Base-by-base conservation (phyloP, 148 eudicot genomes). In the Amaranthus hypochondriacus region DNA sequence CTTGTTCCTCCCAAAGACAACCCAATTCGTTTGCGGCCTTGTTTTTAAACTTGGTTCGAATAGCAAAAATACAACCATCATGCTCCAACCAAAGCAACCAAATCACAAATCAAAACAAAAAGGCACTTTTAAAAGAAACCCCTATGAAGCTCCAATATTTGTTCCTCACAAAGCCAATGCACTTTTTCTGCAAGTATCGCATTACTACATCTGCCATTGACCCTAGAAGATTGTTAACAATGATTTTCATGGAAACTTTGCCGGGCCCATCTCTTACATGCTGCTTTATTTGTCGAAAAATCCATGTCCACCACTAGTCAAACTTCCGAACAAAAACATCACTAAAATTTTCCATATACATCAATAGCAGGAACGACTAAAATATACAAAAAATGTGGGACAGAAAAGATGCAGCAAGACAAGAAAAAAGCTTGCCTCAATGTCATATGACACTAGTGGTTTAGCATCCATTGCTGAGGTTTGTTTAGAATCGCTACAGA, bases 391-490 rank as follows among this genome's bases (percentile, higher is more conserved):
- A 73, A 66, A 7, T 28, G 10, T 43, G 39, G 39, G 18, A 60
- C 44, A 60, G 54, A 49, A 43, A 59, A 68, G 48, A 28, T 9
- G 59, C 4, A 4, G 56, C 73, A 49, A 21, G 54, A 51, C 21
- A 57, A 57, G 68, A 46, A 57, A 63, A 47, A 68, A n/a, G 12
- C 57, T 80, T 75, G 84, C 97, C 92, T 88, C 88, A 60, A 72
- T 76, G 69, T 88, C 83, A 78, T 67, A 78, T 68, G 84, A 59
- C 56, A 71, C 71, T 50, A 84, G 73, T 59, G 49, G 86, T 73
- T 73, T 80, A 47, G 71, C 59, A 73, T 81, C 88, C 15, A 63
- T 74, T 67, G 73, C 73, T 48, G 85, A 66, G 76, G 83, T 84
- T 72, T 75, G 77, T 73, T 67, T 69, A 73, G 84, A 79, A 74